Percentiles rank a stretch among this genome's conserved stretches.
phyloP scores from a whole-genome alignment of 2,329 filamentous ascomycete genomes.

The Ceratocystis variospora region DNA sequence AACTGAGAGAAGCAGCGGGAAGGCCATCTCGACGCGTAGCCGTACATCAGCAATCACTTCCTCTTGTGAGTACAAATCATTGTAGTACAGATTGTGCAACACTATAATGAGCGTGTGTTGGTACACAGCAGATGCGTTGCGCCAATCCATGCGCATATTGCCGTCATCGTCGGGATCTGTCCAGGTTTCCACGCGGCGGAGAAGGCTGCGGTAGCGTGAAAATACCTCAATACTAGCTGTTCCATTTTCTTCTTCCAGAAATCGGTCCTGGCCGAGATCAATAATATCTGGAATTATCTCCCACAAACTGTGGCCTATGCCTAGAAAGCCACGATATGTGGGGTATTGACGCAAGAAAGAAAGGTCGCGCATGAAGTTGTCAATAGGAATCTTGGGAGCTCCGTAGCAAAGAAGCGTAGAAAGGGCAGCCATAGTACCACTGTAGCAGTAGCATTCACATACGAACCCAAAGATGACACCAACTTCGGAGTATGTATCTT shows the following conservation, averaged over 20 bases:
- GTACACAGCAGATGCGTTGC: slow-evolving; percentile 15
- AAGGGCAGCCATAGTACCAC: slow-evolving; percentile 5
- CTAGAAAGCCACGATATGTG: slow-evolving; percentile 12
- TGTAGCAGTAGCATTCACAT: slow-evolving; percentile 16
- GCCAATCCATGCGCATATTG: slow-evolving; percentile 15
- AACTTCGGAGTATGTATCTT: neutral
- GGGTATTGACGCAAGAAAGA: slow-evolving; percentile 9
- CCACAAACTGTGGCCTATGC: slow-evolving; percentile 15
- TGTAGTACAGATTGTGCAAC: slow-evolving; percentile 17
- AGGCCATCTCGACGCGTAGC: slow-evolving; percentile 12
- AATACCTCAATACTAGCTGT: slow-evolving; percentile 12
- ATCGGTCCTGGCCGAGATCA: slow-evolving; percentile 10
- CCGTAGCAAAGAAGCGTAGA: slow-evolving; percentile 11
- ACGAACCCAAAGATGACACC: slow-evolving; percentile 18
- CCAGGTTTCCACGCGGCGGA: slow-evolving; percentile 11
- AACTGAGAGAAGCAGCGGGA: slow-evolving; percentile 17
- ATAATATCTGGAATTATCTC: slow-evolving; percentile 16
- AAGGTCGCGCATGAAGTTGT: slow-evolving; percentile 16
- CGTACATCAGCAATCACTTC: slow-evolving; percentile 13
- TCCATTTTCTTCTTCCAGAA: slow-evolving; percentile 12
- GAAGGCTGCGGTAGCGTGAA: slow-evolving; percentile 11
- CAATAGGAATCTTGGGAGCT: slow-evolving; percentile 10
- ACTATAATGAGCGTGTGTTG: slow-evolving; percentile 16
- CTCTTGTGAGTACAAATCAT: slow-evolving; percentile 9
- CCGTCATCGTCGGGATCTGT: slow-evolving; percentile 15